phyloP scores from a whole-genome alignment of 805 yeast species.

The Komagataella ulmi region DNA sequence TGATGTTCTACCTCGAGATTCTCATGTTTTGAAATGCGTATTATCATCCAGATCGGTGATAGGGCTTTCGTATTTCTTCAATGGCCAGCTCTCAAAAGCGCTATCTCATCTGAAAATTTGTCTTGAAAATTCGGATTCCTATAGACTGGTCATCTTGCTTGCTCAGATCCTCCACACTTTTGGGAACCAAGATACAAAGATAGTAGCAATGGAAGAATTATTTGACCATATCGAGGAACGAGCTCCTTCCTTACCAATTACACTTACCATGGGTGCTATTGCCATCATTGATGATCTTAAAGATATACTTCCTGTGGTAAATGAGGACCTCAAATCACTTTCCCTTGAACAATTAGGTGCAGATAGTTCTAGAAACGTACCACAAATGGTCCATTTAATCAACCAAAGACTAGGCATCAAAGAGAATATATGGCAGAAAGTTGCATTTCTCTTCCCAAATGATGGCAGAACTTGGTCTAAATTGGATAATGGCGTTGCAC shows the following conservation, averaged over 20 bases:
- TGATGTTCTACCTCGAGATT: slow-evolving; percentile 6
- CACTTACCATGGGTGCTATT: slow-evolving; percentile 70
- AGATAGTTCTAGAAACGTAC: slow-evolving; percentile 44
- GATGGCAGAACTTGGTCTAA: slow-evolving; percentile 57
- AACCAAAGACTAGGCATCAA: slow-evolving; percentile 23
- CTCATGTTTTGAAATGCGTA: slow-evolving; percentile 14
- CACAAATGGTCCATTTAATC: slow-evolving; percentile 42
- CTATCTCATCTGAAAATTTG: slow-evolving; percentile 54
- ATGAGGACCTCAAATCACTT: slow-evolving; percentile 48
- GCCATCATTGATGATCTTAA: slow-evolving; percentile 47
- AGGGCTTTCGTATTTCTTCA: slow-evolving; percentile 64
- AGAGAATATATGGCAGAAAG: slow-evolving; percentile 27
- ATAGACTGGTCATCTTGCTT: slow-evolving; percentile 55
- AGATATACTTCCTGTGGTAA: slow-evolving; percentile 46
- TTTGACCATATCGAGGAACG: slow-evolving; percentile 46
- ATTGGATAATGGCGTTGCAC: slow-evolving; percentile 41
- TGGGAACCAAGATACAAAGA: slow-evolving; percentile 63
- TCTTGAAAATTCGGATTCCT: slow-evolving; percentile 42
- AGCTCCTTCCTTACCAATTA: slow-evolving; percentile 57
- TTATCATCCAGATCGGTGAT: slow-evolving; percentile 54
- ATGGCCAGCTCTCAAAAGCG: slow-evolving; percentile 48
- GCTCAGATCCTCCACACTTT: slow-evolving; percentile 72
- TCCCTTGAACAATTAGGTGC: slow-evolving; percentile 29
- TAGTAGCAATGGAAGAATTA: slow-evolving; percentile 76
- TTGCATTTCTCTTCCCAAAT: slow-evolving; percentile 64